phyloP scores from a whole-genome alignment of 2,329 filamentous ascomycete species.

The Fusarium sp. region DNA sequence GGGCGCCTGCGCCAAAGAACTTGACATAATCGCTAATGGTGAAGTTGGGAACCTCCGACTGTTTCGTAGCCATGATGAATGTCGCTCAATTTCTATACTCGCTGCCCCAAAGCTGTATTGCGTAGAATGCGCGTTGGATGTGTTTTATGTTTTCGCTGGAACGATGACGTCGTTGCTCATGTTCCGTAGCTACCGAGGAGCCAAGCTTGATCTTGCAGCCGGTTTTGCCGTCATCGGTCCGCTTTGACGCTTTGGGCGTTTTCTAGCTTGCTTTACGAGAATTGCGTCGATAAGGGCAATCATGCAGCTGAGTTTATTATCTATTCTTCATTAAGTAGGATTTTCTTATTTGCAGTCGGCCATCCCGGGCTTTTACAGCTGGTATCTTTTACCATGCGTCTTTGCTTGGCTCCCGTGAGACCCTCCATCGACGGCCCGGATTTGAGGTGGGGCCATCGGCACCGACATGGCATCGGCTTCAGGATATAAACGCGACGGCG shows the following conservation, averaged over 20 bases:
- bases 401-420: constrained; percentile 8
- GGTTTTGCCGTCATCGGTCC: constrained; percentile 27
- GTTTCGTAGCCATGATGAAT: constrained; percentile 38
- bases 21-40: constrained; percentile 58
- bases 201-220: constrained; percentile 17
- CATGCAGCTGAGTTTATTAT: neutral
- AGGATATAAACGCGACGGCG: neutral
- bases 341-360: neutral
- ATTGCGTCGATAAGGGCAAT: neutral
- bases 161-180: constrained; percentile 26
- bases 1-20: constrained; percentile 63
- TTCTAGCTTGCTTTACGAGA: neutral
- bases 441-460: constrained; percentile 6
- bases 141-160: constrained; percentile 21
- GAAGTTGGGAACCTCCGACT: constrained; percentile 53
- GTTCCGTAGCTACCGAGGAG: constrained; percentile 22
- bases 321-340: neutral
- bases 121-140: neutral
- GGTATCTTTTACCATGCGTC: neutral
- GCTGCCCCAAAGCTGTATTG: neutral
- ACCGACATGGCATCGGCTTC: constrained; percentile 9
- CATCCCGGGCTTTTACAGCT: neutral
- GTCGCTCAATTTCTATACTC: neutral
- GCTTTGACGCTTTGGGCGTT: constrained; percentile 18
- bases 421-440: constrained; percentile 10